phyloP scores from a whole-genome alignment of 169 alveolate genomes.

The Cyclospora cayetanensis region DNA sequence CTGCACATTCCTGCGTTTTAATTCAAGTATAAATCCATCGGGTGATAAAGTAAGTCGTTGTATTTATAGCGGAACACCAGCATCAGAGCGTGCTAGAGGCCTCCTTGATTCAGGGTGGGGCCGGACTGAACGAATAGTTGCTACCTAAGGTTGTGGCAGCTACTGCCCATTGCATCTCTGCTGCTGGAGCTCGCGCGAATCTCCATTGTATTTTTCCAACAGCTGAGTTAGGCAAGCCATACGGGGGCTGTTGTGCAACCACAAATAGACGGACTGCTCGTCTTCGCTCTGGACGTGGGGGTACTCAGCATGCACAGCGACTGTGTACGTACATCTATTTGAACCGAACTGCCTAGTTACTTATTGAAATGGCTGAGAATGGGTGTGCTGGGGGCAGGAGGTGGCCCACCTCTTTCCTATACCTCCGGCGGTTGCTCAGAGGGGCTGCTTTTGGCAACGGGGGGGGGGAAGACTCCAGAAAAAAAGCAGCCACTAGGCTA shows the following conservation, averaged over 20 bases:
- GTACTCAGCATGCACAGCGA: conserved; percentile 24
- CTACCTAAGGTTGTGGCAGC: conserved; percentile 29
- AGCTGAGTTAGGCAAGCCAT: background rate
- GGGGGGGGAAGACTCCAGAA: no score
- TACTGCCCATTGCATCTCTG: background rate
- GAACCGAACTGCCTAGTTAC: conserved; percentile 17
- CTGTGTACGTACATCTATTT: background rate
- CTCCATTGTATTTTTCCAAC: background rate
- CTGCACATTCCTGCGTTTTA: background rate
- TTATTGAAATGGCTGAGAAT: conserved; percentile 10
- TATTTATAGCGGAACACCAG: background rate
- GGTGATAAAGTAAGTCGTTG: background rate
- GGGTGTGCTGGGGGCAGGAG: conserved; percentile 16
- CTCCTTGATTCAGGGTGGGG: conserved; percentile 29
- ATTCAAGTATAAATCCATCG: background rate
- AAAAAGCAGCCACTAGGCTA: background rate
- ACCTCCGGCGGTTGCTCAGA: background rate
- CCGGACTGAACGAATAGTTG: conserved; percentile 43
- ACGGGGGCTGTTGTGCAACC: background rate
- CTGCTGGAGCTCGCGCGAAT: background rate
- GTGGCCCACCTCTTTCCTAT: background rate
- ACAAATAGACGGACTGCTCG: conserved; percentile 14
- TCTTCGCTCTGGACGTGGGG: conserved; percentile 24
- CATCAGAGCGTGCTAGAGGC: background rate
- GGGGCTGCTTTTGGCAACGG: background rate